Evolutionary conservation across 495 filamentous ascomycete species (phyloP), one percentile per base, ranked within the genome.

Genomic region (Xylaria grammica): DNA sequence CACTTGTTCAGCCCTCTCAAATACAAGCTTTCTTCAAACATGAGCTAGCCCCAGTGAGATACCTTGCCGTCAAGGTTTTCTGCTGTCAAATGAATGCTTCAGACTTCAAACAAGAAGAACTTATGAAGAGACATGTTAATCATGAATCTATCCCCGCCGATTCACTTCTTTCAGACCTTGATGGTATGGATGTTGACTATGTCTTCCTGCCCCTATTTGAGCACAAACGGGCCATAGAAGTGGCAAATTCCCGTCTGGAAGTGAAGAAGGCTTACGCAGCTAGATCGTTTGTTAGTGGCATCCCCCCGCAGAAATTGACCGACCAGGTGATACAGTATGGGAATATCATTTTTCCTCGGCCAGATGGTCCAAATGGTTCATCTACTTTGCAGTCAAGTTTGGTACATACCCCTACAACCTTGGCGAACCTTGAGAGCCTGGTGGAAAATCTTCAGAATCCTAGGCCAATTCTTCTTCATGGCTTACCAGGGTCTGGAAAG

Each of bases 401-500:
- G 36, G 84, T 97, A 22, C 78, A 84, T 64, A 97, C 94, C 0
- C 72, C 81, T 0, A 96, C 91, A 0, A 90, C 91, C 11, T 63
- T 81, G 24, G 71, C 73, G 29, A 98, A 98, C 62, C 75, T 96
- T 54, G 82, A 86, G 56, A 79, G 72, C 9, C 85, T 97, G 63
- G 88, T 90, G 13, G 72, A 74, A 26, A 83, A 87, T 29, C 77
- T 98, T 24, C 86, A 90, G 38, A 77, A 77, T 1, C 71, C 85
- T 5, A 84, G 86, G 1, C 91, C 95, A 10, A 80, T 97, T 27
- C 79, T 99, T 51, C 79, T 98, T 2, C 86, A 92, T 52, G 96
- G 96, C 9, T 77, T 92, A 19, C 86, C 94, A 3, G 94, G 96
- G 42, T 90, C 91, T 20, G 96, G 96, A 27, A 99, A 99, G 77